Percentiles rank a stretch among this genome's conserved stretches.
These are phyloP conservation scores for Eucalyptus polybractea DNA, from an alignment of 345 rosid species.

Conservation along the genomic window DNA sequence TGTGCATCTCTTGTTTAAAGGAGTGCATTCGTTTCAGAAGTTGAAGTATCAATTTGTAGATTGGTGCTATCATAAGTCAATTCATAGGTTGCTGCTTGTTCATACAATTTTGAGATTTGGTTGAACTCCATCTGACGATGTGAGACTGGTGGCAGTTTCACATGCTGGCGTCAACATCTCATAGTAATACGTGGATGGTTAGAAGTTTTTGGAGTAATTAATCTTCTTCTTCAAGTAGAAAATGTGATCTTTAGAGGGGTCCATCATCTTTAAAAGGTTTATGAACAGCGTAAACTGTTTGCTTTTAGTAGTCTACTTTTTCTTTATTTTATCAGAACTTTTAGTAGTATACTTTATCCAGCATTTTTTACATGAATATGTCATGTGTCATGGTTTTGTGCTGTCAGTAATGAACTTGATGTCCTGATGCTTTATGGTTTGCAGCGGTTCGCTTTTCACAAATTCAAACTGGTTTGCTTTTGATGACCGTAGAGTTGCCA, in stretches of 20 bases:
- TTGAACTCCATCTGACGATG: background rate
- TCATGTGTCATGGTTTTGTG: background rate
- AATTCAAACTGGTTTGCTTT: slow-evolving; percentile 93
- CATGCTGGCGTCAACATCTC: background rate
- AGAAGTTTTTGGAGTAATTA: background rate
- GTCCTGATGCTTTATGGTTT: background rate
- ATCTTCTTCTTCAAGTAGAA: background rate
- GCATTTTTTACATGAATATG: background rate
- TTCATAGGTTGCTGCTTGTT: background rate
- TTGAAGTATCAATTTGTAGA: background rate
- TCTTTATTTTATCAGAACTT: background rate
- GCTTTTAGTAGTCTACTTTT: background rate
- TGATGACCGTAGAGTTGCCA: slow-evolving; percentile 53
- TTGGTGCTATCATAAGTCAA: background rate
- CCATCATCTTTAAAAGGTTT: background rate
- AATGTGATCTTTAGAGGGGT: background rate
- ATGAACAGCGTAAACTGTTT: background rate
- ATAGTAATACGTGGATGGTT: background rate
- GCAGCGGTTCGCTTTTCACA: slow-evolving; percentile 73
- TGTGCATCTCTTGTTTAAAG: background rate
- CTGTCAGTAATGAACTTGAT: background rate
- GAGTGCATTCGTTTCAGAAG: background rate
- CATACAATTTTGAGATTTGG: background rate
- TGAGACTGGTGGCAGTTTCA: background rate
- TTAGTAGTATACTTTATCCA: background rate